These are phyloP conservation scores for Cymodocea nodosa DNA, from an alignment of 116 monocot genomes.

Conservation along the genomic window DNA sequence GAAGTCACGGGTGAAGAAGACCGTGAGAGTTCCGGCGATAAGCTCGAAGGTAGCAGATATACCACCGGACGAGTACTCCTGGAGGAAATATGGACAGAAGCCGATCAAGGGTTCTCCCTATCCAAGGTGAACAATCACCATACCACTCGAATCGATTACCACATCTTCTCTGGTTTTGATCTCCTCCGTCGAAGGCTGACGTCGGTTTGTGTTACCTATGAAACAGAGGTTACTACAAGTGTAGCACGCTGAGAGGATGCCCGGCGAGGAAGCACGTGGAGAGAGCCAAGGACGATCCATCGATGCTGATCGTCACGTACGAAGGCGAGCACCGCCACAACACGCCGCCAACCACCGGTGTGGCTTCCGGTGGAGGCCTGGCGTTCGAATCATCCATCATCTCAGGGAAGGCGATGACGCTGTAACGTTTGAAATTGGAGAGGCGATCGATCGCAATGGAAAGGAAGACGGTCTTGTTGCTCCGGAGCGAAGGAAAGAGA, in stretches of 20 bases:
- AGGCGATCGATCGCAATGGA: no score
- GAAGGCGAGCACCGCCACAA: slow-evolving; percentile 66
- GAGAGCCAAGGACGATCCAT: slow-evolving; percentile 55
- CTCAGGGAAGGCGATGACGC: no score
- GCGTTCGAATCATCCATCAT: no score
- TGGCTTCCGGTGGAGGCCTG: not conserved
- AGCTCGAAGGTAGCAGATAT: slow-evolving; percentile 41
- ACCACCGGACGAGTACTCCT: slow-evolving; percentile 39
- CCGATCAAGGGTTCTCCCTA: slow-evolving; percentile 47
- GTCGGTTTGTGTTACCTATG: not conserved
- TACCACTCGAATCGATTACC: not conserved
- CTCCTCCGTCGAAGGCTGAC: not conserved
- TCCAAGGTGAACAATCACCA: slow-evolving; percentile 6
- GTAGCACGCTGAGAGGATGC: slow-evolving; percentile 56
- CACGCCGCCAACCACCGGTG: not conserved
- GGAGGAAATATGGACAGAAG: slow-evolving; percentile 51
- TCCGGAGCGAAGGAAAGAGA: no score
- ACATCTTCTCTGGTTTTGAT: not conserved
- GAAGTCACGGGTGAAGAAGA: slow-evolving; percentile 33
- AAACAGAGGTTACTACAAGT: slow-evolving; percentile 75
- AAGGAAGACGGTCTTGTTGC: no score
- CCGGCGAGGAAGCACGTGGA: slow-evolving; percentile 77
- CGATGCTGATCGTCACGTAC: slow-evolving; percentile 88
- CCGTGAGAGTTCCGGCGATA: slow-evolving; percentile 34
- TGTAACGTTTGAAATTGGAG: no score